Evolutionary conservation across 768 basidiomycete species (phyloP), one percentile per base, ranked within the genome.

Genomic region (Lentinula guzmanii): DNA sequence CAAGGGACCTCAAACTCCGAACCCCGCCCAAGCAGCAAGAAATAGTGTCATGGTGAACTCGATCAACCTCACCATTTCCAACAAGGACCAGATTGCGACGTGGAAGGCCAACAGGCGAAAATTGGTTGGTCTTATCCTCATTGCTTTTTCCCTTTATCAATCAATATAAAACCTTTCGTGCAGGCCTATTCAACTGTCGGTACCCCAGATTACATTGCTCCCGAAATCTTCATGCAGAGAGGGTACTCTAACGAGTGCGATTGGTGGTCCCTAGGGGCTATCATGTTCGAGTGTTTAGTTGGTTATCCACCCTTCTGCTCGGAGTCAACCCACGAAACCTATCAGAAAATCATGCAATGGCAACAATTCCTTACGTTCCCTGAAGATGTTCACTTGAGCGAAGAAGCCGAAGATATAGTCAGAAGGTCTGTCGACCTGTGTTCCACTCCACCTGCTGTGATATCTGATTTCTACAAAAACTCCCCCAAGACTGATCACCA

Each of bases 231-330:
- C 80, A 74, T 90, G 63, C 93, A 95, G 71, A 89, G 92, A 70
- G 97, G 97, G n/a, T 98, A 98, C 71, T 94, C 93, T 24, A 93
- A 95, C 68, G 95, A 96, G 74, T 98, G 95, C 69, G 97, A 99
- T 73, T 98, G 95, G 95, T 99, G 97, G 55, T 97, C 95, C 7
- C 81, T 98, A 33, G 97, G 97, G 4, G 93, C 95, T 16, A 98
- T 98, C 78, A 95, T 93, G 90, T 99, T 97, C 72, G 96, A 98
- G 75, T 97, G 91, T 73, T 77, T 98, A 24, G 93, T 98, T 65
- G 97, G 97, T 60, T 98, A 97, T 73, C 94, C 95, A 24, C 95
- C 94, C 0, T 95, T 98, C 78, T 98, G 94, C 37, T 70, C 87
- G 2, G 95, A 98, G 72, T 91, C 90, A 57, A 95, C 97, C 21